Evolutionary conservation across 176 grass and related monocot species (phyloP).

Genomic region (Olyra latifolia): DNA sequence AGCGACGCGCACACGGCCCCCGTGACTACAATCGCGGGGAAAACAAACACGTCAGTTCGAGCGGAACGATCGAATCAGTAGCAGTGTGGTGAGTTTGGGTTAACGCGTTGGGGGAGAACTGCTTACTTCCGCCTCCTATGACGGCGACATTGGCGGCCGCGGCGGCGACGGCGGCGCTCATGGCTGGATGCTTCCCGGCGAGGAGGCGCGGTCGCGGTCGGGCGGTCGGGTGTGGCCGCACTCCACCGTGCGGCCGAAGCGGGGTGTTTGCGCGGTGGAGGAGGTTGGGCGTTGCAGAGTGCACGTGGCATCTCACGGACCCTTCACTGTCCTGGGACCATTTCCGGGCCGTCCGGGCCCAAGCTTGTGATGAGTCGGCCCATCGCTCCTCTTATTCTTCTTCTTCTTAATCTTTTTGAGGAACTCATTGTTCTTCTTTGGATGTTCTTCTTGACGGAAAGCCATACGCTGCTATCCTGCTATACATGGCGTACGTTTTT

Average conservation of each 20-base stretch:
- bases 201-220: not conserved
- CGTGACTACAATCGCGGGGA: slow-evolving; percentile 56
- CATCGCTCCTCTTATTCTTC: not conserved
- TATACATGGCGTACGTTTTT: not conserved
- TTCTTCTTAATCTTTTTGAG: too few relatives aligned
- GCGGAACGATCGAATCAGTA: not conserved
- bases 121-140: slow-evolving; percentile 84
- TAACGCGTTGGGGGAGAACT: not conserved
- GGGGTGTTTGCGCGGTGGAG: slow-evolving; percentile 19
- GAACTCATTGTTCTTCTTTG: not conserved
- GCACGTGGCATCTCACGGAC: slow-evolving; percentile 42
- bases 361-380: not conserved
- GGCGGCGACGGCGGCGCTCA: slow-evolving; percentile 49
- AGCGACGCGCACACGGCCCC: slow-evolving; percentile 93
- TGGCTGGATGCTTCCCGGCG: slow-evolving; percentile 11
- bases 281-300: not conserved
- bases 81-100: not conserved
- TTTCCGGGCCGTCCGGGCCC: not conserved
- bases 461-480: too few relatives aligned
- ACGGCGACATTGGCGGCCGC: slow-evolving; percentile 58
- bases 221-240: not conserved
- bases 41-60: not conserved
- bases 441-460: not conserved
- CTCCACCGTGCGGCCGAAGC: not conserved
- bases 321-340: not conserved